phyloP scores from a whole-genome alignment of 2,329 filamentous ascomycete genomes.

The Botrytis sinoallii region DNA sequence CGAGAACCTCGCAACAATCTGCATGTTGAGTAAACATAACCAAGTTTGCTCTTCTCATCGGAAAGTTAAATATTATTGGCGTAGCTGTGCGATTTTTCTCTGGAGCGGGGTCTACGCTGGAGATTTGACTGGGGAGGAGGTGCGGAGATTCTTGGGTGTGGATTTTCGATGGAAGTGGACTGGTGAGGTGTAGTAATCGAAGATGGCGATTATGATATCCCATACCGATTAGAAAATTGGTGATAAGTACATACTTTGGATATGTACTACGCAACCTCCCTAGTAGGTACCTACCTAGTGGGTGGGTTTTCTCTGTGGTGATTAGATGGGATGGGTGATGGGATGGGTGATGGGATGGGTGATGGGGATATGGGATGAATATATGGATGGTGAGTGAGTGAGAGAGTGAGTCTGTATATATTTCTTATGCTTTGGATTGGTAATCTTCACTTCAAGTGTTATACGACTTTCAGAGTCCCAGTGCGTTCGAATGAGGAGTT shows the following conservation, averaged over 20 bases:
- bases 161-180: not conserved
- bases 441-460: not conserved
- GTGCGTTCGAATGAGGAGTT: not conserved
- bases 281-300: not conserved
- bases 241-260: no score
- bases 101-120: constrained; percentile 42
- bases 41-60: no score
- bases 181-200: no score
- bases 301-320: not conserved
- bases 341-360: not conserved
- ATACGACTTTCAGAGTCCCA: not conserved
- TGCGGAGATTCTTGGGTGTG: constrained; percentile 20
- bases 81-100: constrained; percentile 36
- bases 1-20: no score
- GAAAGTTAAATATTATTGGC: fast-evolving
- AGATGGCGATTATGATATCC: no score
- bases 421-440: not conserved
- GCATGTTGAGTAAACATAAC: not conserved
- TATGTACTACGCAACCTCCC: no score
- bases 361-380: not conserved
- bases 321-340: not conserved
- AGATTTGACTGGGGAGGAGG: constrained; percentile 43
- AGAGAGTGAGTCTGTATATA: not conserved
- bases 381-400: not conserved
- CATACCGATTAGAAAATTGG: no score